Evolutionary conservation across 1,284 basidiomycete species (phyloP), one percentile per base, ranked within the genome.

Genomic region (Rhodotorula sp.): DNA sequence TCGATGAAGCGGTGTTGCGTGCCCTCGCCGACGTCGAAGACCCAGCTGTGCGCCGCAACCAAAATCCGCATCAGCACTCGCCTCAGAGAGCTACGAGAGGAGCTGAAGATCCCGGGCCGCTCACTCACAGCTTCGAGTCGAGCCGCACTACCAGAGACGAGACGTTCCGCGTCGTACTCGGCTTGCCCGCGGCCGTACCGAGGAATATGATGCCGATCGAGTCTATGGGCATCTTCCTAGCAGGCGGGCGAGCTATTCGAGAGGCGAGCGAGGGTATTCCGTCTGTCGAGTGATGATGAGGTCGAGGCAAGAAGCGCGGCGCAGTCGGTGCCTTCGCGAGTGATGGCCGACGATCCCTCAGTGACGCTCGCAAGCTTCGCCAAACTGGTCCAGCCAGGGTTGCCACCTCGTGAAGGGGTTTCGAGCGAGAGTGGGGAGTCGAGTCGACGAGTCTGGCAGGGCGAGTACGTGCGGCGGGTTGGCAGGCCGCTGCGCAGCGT

Each of bases 11-110:
- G 90, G 77, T 89, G 84, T 76, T 94, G 90, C 4, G 92, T 94
- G 15, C 90, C 92, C 80, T 94, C 92, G 20, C 90, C 90, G 75
- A 89, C 90, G 77, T 94, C 92, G 60, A 94, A 86, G 84, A 94
- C 90, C 76, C 76, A 77, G 20, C 73, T 69, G 66, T 55, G 47
- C n/a, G n/a, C n/a, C n/a, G n/a, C n/a, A n/a, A n/a, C n/a, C n/a
- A n/a, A n/a, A 24, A 11, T 3, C 13, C 9, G 4, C 32, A 15
- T 19, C 4, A 19, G n/a, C 17, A 13, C 3, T n/a, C 4, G 58
- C 2, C 19, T 44, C 13, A 15, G 11, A 44, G 39, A 3, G 19
- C 24, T 19, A 24, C 39, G 17, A n/a, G 36, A 15, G 29, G 17
- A 11, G 36, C 27, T 0, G 27, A 54, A 2, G 27, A 24, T 46